Percentiles rank a stretch among this genome's conserved stretches.
phyloP scores from a whole-genome alignment of 805 yeast species.

The Ogataea wickerhamii region DNA sequence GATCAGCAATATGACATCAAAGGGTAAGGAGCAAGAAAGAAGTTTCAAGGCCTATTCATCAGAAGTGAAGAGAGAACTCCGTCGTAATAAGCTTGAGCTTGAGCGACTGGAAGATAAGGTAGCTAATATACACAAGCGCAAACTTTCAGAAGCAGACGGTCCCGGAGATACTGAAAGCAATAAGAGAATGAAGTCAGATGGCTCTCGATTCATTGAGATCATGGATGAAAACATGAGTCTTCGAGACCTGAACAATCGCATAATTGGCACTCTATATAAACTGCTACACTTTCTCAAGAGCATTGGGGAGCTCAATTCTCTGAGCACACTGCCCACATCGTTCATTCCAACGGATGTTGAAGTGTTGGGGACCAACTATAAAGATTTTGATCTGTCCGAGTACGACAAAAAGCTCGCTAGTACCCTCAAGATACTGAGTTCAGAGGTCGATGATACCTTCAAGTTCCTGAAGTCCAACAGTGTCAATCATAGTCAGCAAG shows the following conservation, averaged over 20 bases:
- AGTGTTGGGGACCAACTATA: constrained; percentile 12
- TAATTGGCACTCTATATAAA: constrained; percentile 11
- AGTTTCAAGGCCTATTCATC: constrained; percentile 15
- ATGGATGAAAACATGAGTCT: constrained; percentile 13
- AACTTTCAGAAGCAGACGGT: not conserved
- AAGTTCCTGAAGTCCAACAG: constrained; percentile 16
- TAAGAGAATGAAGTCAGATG: constrained; percentile 11
- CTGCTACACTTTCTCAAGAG: constrained; percentile 12
- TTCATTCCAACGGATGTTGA: constrained; percentile 20
- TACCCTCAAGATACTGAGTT: constrained; percentile 17
- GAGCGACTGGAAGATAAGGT: constrained; percentile 15
- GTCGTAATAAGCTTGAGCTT: constrained; percentile 17
- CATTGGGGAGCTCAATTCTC: constrained; percentile 10
- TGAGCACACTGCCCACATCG: constrained; percentile 9
- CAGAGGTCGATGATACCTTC: constrained; percentile 28
- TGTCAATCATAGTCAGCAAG: constrained; percentile 16
- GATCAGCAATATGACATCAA: constrained; percentile 12
- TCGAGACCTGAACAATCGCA: constrained; percentile 9
- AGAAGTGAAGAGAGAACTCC: constrained; percentile 21
- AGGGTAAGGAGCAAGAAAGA: constrained; percentile 18
- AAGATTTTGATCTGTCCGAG: constrained; percentile 10
- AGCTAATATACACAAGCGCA: constrained; percentile 7
- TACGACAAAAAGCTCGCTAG: constrained; percentile 17
- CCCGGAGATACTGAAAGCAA: constrained; percentile 1
- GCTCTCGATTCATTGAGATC: constrained; percentile 11